phyloP scores from a whole-genome alignment of 2,329 filamentous ascomycete genomes.

The Penicillium sp. region DNA sequence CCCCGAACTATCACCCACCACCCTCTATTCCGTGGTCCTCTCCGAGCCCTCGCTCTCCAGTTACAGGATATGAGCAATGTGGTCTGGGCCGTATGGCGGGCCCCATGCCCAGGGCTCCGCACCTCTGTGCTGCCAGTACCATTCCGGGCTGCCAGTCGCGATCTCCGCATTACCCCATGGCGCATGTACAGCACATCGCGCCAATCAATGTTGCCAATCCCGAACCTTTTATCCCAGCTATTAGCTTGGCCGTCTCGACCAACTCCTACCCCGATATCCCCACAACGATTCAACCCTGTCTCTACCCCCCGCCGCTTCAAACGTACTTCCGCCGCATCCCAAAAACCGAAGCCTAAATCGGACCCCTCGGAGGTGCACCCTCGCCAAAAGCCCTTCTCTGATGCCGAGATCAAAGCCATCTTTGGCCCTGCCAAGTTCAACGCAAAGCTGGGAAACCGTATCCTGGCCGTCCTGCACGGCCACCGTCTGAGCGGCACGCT shows the following conservation, averaged over 20 bases:
- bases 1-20: conserved; percentile 4
- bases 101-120: conserved; percentile 32
- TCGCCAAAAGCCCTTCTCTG: conserved; percentile 26
- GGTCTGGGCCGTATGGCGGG: conserved; percentile 35
- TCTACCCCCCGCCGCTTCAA: conserved; percentile 14
- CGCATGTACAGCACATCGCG: conserved; percentile 14
- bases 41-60: conserved; percentile 4
- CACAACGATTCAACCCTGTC: conserved; percentile 1
- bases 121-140: conserved; percentile 18
- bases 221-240: neutral
- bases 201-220: conserved; percentile 4
- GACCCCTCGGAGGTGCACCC: conserved; percentile 12
- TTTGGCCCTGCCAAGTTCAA: conserved; percentile 29
- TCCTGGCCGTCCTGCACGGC: conserved; percentile 36
- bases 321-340: conserved; percentile 15
- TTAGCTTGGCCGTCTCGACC: neutral
- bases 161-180: conserved; percentile 20
- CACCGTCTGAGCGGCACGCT: conserved; percentile 39
- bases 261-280: neutral
- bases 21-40: neutral
- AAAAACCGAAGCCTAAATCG: conserved; percentile 4
- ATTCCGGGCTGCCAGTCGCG: conserved; percentile 16
- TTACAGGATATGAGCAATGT: conserved; percentile 38
- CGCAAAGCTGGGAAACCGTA: conserved; percentile 29
- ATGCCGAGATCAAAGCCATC: conserved; percentile 28